phyloP scores from a whole-genome alignment of 2,329 filamentous ascomycete genomes.

The Trichophyton schoenleinii region DNA sequence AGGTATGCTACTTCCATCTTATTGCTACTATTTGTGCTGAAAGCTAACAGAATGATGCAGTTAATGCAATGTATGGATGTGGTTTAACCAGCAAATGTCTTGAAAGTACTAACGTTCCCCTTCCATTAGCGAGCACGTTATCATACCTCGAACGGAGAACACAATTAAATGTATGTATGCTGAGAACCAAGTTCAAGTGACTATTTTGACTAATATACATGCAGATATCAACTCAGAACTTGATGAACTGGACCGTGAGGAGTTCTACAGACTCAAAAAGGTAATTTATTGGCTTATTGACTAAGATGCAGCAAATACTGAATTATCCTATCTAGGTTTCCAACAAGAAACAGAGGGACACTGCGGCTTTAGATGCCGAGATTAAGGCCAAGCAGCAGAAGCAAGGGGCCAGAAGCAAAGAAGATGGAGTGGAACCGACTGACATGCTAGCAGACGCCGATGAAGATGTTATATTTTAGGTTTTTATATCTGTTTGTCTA shows the following conservation, averaged over 20 bases:
- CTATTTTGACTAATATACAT: slow-evolving; percentile 10
- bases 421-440: slow-evolving; percentile 8
- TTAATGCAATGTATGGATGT: slow-evolving; percentile 72
- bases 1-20: slow-evolving; percentile 39
- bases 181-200: neutral
- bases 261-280: slow-evolving; percentile 97
- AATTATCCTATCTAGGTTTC: slow-evolving; percentile 41
- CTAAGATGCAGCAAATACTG: neutral
- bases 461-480: slow-evolving; percentile 66
- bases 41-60: slow-evolving; percentile 32
- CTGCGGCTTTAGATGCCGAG: slow-evolving; percentile 58
- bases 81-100: neutral
- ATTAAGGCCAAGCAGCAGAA: slow-evolving; percentile 59
- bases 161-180: slow-evolving; percentile 77
- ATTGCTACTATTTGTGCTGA: neutral
- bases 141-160: slow-evolving; percentile 95
- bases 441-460: slow-evolving; percentile 63
- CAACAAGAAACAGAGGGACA: slow-evolving; percentile 69
- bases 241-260: slow-evolving; percentile 92
- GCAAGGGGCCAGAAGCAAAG: slow-evolving; percentile 3
- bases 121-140: slow-evolving; percentile 45
- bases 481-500: neutral
- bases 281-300: slow-evolving; percentile 17
- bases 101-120: neutral
- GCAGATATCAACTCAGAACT: slow-evolving; percentile 92